Evolutionary conservation across 441 rosid genomes (phyloP).

Genomic region (Pelargonium myrrhifolium): DNA sequence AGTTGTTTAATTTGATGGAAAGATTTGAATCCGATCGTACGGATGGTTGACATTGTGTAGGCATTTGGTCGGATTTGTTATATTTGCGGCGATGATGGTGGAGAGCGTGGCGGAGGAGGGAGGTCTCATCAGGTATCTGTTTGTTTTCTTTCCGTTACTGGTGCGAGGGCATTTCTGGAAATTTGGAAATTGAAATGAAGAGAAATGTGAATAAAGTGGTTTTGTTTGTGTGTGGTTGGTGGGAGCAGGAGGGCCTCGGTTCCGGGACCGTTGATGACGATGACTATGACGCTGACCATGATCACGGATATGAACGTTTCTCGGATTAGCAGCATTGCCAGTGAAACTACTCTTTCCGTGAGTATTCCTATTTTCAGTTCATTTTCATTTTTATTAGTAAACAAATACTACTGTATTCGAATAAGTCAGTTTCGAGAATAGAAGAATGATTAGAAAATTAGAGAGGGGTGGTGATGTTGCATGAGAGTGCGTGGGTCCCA

Average conservation of each 20-base stretch:
- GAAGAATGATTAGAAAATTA: no score
- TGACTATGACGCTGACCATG: slow-evolving; percentile 21
- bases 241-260: slow-evolving; percentile 21
- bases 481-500: no score
- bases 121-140: slow-evolving; percentile 37
- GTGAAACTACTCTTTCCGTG: slow-evolving; percentile 29
- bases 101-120: slow-evolving; percentile 49
- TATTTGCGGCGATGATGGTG: slow-evolving; percentile 51
- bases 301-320: slow-evolving; percentile 25
- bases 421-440: no score
- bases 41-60: slow-evolving; percentile 20
- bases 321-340: neutral
- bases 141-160: neutral
- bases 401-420: no score
- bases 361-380: slow-evolving; percentile 20
- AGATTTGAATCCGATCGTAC: no score
- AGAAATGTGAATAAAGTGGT: neutral
- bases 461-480: no score
- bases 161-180: neutral
- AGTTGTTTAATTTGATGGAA: neutral
- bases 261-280: slow-evolving; percentile 38
- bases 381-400: neutral
- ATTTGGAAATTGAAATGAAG: no score
- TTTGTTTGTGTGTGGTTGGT: neutral
- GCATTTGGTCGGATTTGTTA: slow-evolving; percentile 63